Base-by-base conservation (phyloP, 2,329 filamentous ascomycete genomes). In the Fusarium sp. region DNA sequence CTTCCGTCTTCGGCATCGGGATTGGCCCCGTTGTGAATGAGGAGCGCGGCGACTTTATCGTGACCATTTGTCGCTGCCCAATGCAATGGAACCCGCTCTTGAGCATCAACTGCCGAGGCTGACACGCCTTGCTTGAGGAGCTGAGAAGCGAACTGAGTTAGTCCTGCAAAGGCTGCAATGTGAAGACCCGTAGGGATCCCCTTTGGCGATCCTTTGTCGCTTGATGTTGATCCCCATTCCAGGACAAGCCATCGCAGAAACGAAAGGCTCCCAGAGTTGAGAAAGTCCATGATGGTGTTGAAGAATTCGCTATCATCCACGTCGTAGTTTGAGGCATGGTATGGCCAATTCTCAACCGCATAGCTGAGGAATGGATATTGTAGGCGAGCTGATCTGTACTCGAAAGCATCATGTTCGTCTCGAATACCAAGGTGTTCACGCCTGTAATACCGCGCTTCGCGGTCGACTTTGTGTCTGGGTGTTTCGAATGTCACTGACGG, bases 31-130 rank as follows among this genome's bases (percentile, higher is more conserved):
- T 66, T 4, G 12, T 64, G 32, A 5, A 77, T 36, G 10, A 77
- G 70, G 6, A 77, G 36, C 2, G 61, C 47, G 7, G 28, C 68
- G 3, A 71, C 34, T 26, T 70, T 68, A 20, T n/a, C 42, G 24
- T 77, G 75, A 0, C 75, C 75, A 38, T 77, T 77, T 8, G 11
- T 8, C 17, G 75, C 72, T 3, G 75, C 75, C 75, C 75, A 77
- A 14, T 77, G 75, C 3, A 77, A 41, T 4, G 75, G 72, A 7
- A 54, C 57, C 5, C 75, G 67, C 24, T 68, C 58, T 44, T 72
- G 75, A 6, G 67, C 65, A 52, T 77, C 73, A 6, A 34, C 2
- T 8, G 45, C 24, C 1, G 65, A 68, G 22, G 65, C 39, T 15
- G 54, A 64, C 3, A 20, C n/a, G 2, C 70, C 66, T 14, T 68